Evolutionary conservation across 495 filamentous ascomycete species (phyloP), one percentile per base, ranked within the genome.

Genomic region (Elasticomyces elasticus): DNA sequence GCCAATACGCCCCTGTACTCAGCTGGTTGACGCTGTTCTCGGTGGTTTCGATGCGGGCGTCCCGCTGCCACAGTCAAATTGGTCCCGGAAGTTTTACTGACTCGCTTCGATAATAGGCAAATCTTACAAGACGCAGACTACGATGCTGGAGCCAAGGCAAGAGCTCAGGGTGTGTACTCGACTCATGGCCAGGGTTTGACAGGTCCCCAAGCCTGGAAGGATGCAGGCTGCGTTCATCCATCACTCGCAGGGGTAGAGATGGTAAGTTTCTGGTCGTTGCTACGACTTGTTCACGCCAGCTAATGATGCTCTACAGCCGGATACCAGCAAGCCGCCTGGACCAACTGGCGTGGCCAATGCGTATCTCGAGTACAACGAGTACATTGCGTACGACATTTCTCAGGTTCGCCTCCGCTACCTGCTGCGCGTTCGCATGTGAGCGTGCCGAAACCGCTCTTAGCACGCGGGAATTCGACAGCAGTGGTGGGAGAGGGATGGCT

Each of bases 381-480:
- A 89, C 64, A 87, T 92, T 45, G 75, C 75, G 25, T 95, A 95
- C 61, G 80, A 91, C 62, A 74, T 87, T 9, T 72, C 82, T 0
- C 89, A 95, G 70, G 79, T 94, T 27, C 76, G 81, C 17, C 74
- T 90, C 51, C 75, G 83, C 7, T 95, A 95, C 64, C 69, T 95
- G 13, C 81, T 94, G 60, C 75, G 79, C 13, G 76, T 89, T 42
- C 68, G 69, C 49, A 79, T 80, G 69, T 52, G 30, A 33, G 30
- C 30, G 30, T 15, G 30, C 30, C n/a, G n/a, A n/a, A n/a, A n/a
- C n/a, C n/a, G n/a, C n/a, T n/a, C n/a, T n/a, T n/a, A n/a, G n/a
- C n/a, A n/a, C n/a, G n/a, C n/a, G n/a, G n/a, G n/a, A n/a, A n/a
- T n/a, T n/a, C n/a, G n/a, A n/a, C n/a, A n/a, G n/a, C n/a, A n/a